A percentile compares a stretch with the other conserved stretches of the same genome.
Evolutionary conservation across 768 basidiomycete species (phyloP).

Genomic region (Mycena alexandri): DNA sequence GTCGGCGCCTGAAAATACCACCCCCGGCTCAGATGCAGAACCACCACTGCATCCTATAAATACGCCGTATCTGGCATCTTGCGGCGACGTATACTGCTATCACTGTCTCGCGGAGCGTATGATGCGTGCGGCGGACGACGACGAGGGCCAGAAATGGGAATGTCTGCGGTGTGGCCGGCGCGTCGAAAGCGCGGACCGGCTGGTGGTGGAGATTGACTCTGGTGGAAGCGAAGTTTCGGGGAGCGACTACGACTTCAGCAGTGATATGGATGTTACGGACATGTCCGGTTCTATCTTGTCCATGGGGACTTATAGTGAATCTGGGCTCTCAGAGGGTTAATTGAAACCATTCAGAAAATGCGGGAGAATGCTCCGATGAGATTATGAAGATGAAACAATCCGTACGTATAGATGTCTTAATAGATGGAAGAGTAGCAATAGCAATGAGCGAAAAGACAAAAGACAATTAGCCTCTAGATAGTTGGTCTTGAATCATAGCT

Average conservation of each 20-base stretch:
- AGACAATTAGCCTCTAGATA: slow-evolving; percentile 45
- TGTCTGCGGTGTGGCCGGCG: slow-evolving; percentile 84
- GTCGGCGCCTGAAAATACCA: slow-evolving; percentile 40
- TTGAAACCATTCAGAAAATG: slow-evolving; percentile 4
- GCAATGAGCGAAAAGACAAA: too few relatives aligned
- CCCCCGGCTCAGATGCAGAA: slow-evolving; percentile 50
- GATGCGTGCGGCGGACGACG: slow-evolving; percentile 78
- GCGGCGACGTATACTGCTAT: slow-evolving; percentile 93
- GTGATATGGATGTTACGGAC: slow-evolving; percentile 63
- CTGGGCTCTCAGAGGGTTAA: slow-evolving; percentile 54
- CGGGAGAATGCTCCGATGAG: background rate
- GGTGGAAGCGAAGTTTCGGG: slow-evolving; percentile 54
- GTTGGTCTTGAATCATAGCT: slow-evolving; percentile 72
- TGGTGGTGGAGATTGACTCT: slow-evolving; percentile 57
- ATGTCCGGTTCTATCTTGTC: slow-evolving; percentile 65
- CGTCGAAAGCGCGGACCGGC: slow-evolving; percentile 75
- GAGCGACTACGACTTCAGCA: slow-evolving; percentile 75
- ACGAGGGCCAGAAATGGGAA: slow-evolving; percentile 74
- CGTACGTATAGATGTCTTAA: background rate
- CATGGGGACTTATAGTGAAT: slow-evolving; percentile 64
- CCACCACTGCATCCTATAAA: slow-evolving; percentile 76
- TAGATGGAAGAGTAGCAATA: background rate
- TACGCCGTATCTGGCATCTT: slow-evolving; percentile 86
- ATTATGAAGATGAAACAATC: slow-evolving; percentile 13
- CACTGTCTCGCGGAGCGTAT: slow-evolving; percentile 90